Base-by-base conservation (phyloP, 2,329 filamentous ascomycete species). In the Ilyonectria sp. region DNA sequence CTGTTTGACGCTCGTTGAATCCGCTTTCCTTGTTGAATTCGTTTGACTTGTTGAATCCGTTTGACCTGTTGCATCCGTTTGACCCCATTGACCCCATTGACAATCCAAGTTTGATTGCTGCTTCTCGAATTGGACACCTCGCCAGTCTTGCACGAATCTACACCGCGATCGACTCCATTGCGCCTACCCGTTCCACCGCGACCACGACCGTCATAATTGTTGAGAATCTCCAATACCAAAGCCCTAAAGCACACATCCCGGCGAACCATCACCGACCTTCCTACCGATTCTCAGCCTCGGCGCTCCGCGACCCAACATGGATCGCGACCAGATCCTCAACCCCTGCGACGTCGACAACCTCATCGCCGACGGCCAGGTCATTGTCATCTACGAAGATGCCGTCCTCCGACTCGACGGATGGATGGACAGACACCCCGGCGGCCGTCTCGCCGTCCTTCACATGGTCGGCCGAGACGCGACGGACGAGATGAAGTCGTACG, bases 341-440 rank as follows among this genome's bases (percentile, higher is more conserved):
- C 78, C 83, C 35, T 77, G 77, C n/a, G 80, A 82, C 63, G 81
- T 90, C 69, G 82, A 87, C 73, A 79, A 74, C 40, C 78, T 87
- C 79, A 86, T 91, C 70, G 86, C 86, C 33, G 81, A 87, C 55
- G 88, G 87, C 64, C 82, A 86, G 33, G 83, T 80, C 15, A 85
- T 91, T 61, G 84, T 91, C 71, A 85, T 91, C 61, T 85, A 84
- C 70, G 84, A 90, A 52, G 88, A 86, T 50, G 74, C 81, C 58
- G 85, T 88, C 17, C 80, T 91, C 71, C 82, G 83, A 63, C 84
- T 91, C 43, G 86, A 89, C 72, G 79, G 81, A 49, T 91, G 89
- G 89, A 82, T 90, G 71, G 76, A 85, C 61, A 84, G 80, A 63
- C 89, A 91, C 72, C 89, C 89, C 0, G 89, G 89, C 21, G 89